These are phyloP conservation scores for Arabis alpina DNA, from an alignment of 345 rosid species.

Conservation along the genomic window DNA sequence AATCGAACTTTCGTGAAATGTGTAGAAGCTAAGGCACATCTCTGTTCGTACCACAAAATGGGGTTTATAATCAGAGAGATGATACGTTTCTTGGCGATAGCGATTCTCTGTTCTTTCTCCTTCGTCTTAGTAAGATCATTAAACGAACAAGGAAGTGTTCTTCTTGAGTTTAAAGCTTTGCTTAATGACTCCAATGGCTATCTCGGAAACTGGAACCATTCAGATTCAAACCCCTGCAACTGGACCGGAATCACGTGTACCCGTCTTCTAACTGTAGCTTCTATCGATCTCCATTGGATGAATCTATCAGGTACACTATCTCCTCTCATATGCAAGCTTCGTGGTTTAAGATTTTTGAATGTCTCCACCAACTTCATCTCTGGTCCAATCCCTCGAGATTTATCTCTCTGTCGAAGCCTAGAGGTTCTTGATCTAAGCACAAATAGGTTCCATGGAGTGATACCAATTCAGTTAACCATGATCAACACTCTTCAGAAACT, in stretches of 20 bases:
- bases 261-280: conserved; percentile 50
- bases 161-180: conserved; percentile 59
- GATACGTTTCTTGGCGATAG: conserved; percentile 28
- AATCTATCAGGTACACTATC: conserved; percentile 66
- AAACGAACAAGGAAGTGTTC: conserved; percentile 57
- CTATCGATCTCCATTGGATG: conserved; percentile 57
- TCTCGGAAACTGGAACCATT: conserved; percentile 62
- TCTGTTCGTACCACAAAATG: conserved; percentile 31
- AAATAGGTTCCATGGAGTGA: conserved; percentile 70
- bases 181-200: conserved; percentile 54
- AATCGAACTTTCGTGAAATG: conserved; percentile 25
- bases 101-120: conserved; percentile 38
- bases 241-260: conserved; percentile 71
- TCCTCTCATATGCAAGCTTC: conserved; percentile 63
- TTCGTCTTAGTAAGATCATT: conserved; percentile 46
- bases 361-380: conserved; percentile 57
- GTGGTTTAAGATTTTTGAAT: conserved; percentile 49
- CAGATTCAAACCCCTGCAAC: conserved; percentile 63
- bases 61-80: conserved; percentile 12
- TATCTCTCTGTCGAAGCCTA: conserved; percentile 50
- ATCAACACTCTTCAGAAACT: conserved; percentile 54
- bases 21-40: conserved; percentile 23
- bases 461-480: conserved; percentile 58
- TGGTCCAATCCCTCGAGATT: conserved; percentile 60
- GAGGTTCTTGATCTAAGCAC: conserved; percentile 66